Base-by-base conservation (phyloP, 2,329 filamentous ascomycete genomes). In the Colletotrichum eremochloae region DNA sequence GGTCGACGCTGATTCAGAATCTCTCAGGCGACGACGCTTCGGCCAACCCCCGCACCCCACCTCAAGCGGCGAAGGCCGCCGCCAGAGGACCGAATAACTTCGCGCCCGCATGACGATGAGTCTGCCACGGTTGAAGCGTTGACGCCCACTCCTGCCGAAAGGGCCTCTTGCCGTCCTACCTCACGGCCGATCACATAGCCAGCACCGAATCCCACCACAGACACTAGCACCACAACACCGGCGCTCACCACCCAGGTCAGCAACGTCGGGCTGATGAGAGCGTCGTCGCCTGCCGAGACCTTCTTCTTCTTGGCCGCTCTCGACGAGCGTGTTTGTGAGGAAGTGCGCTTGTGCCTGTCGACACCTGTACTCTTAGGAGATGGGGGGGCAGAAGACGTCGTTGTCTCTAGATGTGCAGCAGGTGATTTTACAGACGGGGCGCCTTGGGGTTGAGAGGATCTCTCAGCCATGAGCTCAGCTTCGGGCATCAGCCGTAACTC, bases 131-230 rank as follows among this genome's bases (percentile, higher is more conserved):
- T 77, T 29, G 78, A 80, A n/a, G 84, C 81, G 74, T 86, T 86
- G 64, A 85, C 81, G 44, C 81, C 81, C 57, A 82, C 79, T 53
- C 84, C 78, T 52, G 84, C 82, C 12, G 81, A 81, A n/a, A 87
- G 79, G 15, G 83, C 83, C 77, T 93, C 90, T 75, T 91, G 88
- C 44, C 88, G 85, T 3, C 91, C 91, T 33, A 91, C 90, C 75
- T 93, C 91, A 36, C 90, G 84, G 6, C 91, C 91, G 71, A 92
- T 90, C 33, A 92, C 90, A 76, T 92, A 92, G 14, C 91, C 91
- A 11, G 91, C 91, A 3, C 91, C 90, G 75, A 93, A 93, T 2
- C 90, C 90, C 44, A 93, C 90, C 1, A 92, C 91, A 9, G 89
- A 91, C 3, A 93, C 88, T 14, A 93, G 84, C 11, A 93, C 90